phyloP scores from a whole-genome alignment of 768 basidiomycete species.

The Hericium erinaceus region DNA sequence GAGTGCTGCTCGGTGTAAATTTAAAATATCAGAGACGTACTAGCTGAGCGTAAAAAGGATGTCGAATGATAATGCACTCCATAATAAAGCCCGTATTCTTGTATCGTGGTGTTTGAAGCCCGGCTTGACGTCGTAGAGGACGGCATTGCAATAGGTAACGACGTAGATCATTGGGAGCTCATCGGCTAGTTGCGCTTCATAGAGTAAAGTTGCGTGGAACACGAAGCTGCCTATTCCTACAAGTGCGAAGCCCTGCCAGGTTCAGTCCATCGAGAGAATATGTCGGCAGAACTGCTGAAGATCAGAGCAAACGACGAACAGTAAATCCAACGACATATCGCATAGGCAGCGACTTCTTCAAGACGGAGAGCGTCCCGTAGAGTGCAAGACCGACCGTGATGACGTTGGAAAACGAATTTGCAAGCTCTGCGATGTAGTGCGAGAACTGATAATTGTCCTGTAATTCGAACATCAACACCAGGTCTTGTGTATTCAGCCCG shows the following conservation, averaged over 20 bases:
- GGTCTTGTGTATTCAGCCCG: not conserved
- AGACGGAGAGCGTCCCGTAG: constrained; percentile 31
- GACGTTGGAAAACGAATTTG: constrained; percentile 58
- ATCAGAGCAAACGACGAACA: constrained; percentile 14
- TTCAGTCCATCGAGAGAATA: constrained; percentile 1
- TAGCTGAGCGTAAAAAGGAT: constrained; percentile 62
- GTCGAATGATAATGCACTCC: constrained; percentile 37
- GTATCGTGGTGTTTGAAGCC: constrained; percentile 34
- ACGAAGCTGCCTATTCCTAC: constrained; percentile 72
- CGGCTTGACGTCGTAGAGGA: constrained; percentile 48
- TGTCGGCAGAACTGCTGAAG: not conserved
- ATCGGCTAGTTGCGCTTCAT: constrained; percentile 71
- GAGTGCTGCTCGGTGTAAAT: not conserved
- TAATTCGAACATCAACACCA: not conserved
- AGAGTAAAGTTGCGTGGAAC: constrained; percentile 72
- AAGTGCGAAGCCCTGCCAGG: constrained; percentile 51
- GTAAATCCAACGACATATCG: constrained; percentile 26
- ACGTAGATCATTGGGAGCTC: constrained; percentile 80
- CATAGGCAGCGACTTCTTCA: constrained; percentile 24
- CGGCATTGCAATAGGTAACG: constrained; percentile 47
- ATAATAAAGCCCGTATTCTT: constrained; percentile 33
- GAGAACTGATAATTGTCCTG: constrained; percentile 75
- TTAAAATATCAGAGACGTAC: constrained; percentile 33
- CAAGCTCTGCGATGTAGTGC: constrained; percentile 68
- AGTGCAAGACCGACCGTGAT: constrained; percentile 47